These are phyloP conservation scores for Triticum monococcum DNA, from an alignment of 176 grass and related monocot species.

Conservation along the genomic window DNA sequence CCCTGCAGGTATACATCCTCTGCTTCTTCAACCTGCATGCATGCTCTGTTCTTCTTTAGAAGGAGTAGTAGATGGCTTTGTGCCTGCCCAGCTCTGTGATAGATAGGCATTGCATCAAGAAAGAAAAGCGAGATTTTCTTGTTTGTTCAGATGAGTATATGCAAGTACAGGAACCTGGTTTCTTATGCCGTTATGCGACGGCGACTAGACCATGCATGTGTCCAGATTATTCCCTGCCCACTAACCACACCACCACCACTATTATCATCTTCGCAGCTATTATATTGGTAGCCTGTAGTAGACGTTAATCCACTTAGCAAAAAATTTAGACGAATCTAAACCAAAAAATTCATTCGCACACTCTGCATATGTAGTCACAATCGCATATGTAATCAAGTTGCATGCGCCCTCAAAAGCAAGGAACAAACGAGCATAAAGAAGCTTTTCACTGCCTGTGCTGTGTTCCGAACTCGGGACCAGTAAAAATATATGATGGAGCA, in stretches of 20 bases:
- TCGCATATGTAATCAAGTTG: slow-evolving; percentile 8
- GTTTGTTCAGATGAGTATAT: slow-evolving; percentile 10
- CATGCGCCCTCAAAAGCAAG: slow-evolving; percentile 37
- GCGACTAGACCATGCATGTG: slow-evolving; percentile 27
- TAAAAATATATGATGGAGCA: background rate
- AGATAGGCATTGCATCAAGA: background rate
- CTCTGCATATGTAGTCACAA: background rate
- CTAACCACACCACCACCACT: background rate
- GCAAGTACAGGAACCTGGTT: slow-evolving; percentile 25
- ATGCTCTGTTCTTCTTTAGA: background rate
- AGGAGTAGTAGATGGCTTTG: background rate
- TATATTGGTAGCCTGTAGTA: too few relatives aligned
- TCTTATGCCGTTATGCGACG: slow-evolving; percentile 12
- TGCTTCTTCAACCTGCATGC: background rate
- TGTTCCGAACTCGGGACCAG: background rate
- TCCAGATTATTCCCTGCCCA: slow-evolving; percentile 25
- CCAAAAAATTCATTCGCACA: background rate
- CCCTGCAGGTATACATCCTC: slow-evolving; percentile 50
- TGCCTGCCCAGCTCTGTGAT: background rate
- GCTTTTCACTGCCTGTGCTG: background rate
- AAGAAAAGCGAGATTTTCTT: background rate
- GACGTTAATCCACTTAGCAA: too few relatives aligned
- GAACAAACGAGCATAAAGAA: background rate
- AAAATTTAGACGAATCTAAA: background rate
- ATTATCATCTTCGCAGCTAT: background rate